phyloP scores from a whole-genome alignment of 2,329 filamentous ascomycete species.

The Zarea fungicola region DNA sequence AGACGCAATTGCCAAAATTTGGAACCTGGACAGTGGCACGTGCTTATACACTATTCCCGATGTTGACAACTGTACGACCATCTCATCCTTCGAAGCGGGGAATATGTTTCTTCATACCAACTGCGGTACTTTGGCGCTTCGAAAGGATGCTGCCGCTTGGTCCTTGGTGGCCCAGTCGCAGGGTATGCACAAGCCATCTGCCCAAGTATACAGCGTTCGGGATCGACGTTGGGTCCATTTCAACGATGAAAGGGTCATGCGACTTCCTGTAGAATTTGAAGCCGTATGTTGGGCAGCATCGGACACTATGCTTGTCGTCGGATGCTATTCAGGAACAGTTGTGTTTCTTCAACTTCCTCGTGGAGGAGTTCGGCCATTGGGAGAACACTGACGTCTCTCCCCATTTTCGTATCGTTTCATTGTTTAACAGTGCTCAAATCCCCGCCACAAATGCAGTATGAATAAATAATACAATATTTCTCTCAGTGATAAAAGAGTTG shows the following conservation, averaged over 20 bases:
- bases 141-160: not conserved
- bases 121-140: not conserved
- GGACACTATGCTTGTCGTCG: not conserved
- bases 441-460: no score
- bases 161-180: not conserved
- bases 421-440: no score
- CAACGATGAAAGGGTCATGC: not conserved
- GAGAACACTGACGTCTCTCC: no score
- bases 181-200: not conserved
- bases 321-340: not conserved
- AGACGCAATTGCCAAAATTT: constrained; percentile 14
- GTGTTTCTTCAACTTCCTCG: not conserved
- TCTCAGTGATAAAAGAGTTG: no score
- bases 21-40: constrained; percentile 6
- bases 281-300: not conserved
- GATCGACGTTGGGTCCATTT: not conserved
- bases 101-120: not conserved
- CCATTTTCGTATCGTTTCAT: no score
- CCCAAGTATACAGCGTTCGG: not conserved
- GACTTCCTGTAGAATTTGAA: not conserved
- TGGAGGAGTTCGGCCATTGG: not conserved
- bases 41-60: not conserved
- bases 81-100: not conserved
- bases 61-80: not conserved
- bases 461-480: no score